Conservation (phyloP, 139 green algal genomes). For the Desmodesmus armatus region DNA sequence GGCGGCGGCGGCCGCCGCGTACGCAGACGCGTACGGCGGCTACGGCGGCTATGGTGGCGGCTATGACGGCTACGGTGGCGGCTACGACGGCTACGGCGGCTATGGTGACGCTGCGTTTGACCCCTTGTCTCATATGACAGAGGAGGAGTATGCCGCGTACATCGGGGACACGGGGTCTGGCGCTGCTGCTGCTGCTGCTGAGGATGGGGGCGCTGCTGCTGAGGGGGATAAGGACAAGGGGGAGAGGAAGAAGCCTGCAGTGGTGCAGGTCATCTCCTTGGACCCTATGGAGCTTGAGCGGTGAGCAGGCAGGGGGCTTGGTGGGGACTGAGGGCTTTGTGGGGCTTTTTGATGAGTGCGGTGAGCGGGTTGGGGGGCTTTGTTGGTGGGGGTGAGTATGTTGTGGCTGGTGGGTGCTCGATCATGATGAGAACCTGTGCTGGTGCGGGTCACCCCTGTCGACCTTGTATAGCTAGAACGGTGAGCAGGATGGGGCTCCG, state of each 20-base stretch:
- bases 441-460: no score
- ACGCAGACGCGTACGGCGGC: background rate
- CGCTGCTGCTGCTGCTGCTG: background rate
- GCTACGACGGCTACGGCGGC: background rate
- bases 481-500: no score
- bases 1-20: constrained; percentile 24
- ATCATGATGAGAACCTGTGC: background rate
- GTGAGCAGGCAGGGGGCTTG: background rate
- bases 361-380: background rate
- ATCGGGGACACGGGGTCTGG: background rate
- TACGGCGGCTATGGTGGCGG: background rate
- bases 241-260: constrained; percentile 18
- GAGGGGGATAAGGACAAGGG: background rate
- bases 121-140: constrained; percentile 31
- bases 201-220: background rate
- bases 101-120: constrained; percentile 3
- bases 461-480: no score
- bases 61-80: background rate
- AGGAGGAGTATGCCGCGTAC: constrained; percentile 22
- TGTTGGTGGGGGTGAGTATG: background rate
- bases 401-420: background rate
- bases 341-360: background rate
- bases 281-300: constrained; percentile 36
- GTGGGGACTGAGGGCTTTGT: background rate
- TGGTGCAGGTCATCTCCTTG: constrained; percentile 38